Evolutionary conservation across 805 yeast species (phyloP), one percentile per base, ranked within the genome.

Genomic region (Metschnikowia matae): DNA sequence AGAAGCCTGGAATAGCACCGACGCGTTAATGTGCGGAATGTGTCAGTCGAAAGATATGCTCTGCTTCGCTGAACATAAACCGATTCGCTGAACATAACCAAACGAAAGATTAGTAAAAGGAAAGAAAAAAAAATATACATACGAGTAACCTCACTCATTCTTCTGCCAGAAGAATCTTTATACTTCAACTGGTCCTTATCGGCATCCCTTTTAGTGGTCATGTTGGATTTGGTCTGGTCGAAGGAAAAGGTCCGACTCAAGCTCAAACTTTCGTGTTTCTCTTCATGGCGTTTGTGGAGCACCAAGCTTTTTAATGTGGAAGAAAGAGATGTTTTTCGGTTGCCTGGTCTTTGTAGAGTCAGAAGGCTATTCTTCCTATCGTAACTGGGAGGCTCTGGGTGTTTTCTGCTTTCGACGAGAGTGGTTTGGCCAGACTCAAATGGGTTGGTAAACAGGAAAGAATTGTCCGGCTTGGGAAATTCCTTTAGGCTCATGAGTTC

Each of bases 141-240:
- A 70, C 74, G 67, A 21, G 64, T 57, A 44, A 58, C 64, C 47
- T 63, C 69, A 42, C 69, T 65, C 50, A 54, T 52, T 49, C 66
- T 58, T 41, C 64, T 54, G 15, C 55, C 56, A 7, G 45, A 46
- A 48, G 33, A 51, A 36, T 55, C 59, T 4, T 43, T 54, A 34
- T 51, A 40, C 40, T 55, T 57, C 21, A 58, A 18, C 18, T 60
- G 23, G 14, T 52, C 54, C 42, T 52, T 56, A 38, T 54, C 48
- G 15, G 53, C 63, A 38, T 63, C 66, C 40, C 76, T 60, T 23
- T 57, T 56, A 14, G 54, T 53, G 5, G 75, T 70, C 64, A 72
- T 63, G 36, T 54, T 53, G 48, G 70, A 63, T 54, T 66, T 68
- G 7, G 76, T 71, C 52, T 70, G 75, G 50, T 73, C 78, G 49